Conservation (phyloP, 768 basidiomycete genomes). For the Mycena haematopus region DNA sequence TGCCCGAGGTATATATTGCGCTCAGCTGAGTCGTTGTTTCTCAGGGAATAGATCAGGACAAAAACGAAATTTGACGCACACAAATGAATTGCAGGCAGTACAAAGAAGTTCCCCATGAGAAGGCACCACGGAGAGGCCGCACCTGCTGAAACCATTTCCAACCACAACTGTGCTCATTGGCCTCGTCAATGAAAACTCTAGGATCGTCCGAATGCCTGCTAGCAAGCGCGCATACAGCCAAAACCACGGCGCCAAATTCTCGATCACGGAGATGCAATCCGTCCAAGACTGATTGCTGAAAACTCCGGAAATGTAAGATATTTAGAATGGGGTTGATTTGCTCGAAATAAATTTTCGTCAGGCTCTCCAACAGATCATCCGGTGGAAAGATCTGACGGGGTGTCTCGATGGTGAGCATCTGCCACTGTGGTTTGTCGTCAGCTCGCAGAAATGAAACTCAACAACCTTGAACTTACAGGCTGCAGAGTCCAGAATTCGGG, state of each 20-base stretch:
- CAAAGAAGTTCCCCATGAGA: constrained; percentile 61
- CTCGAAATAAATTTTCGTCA: constrained; percentile 67
- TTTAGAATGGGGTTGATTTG: constrained; percentile 58
- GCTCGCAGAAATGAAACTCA: not conserved
- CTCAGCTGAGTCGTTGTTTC: constrained; percentile 32
- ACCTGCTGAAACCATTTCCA: constrained; percentile 72
- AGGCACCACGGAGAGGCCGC: constrained; percentile 59
- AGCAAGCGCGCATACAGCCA: constrained; percentile 70
- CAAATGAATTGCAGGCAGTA: constrained; percentile 75
- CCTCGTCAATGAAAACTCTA: constrained; percentile 42
- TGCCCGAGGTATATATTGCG: constrained; percentile 41
- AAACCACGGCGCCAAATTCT: constrained; percentile 61
- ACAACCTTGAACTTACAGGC: not conserved
- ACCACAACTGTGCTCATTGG: constrained; percentile 53
- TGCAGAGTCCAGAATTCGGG: constrained; percentile 12
- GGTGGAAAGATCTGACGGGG: constrained; percentile 52
- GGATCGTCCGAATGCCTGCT: constrained; percentile 62
- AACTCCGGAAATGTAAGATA: constrained; percentile 71
- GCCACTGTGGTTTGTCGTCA: constrained; percentile 9
- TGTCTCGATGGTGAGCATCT: constrained; percentile 11
- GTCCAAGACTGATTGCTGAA: constrained; percentile 53
- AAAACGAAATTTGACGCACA: constrained; percentile 41
- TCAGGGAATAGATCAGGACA: no score
- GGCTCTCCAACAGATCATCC: constrained; percentile 49
- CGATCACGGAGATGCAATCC: constrained; percentile 56